Base-by-base conservation (phyloP, 2,329 filamentous ascomycete species). In the Corynespora cassiicola region DNA sequence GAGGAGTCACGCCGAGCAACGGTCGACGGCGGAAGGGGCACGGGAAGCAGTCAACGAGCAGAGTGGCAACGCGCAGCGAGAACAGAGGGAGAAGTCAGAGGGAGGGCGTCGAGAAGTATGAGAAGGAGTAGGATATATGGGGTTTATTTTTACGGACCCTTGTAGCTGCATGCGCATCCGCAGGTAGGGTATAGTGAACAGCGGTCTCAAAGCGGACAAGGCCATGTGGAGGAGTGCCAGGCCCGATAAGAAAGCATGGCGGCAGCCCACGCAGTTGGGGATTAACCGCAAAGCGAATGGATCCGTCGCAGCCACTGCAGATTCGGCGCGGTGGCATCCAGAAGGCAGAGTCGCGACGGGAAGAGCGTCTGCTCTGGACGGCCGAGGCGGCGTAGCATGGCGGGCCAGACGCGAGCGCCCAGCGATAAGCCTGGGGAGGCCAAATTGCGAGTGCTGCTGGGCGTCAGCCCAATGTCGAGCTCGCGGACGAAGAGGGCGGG, bases 241-340 rank as follows among this genome's bases (percentile, higher is more conserved):
- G 44, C 32, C 53, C 55, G 63, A 66, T 67, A 67, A 67, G 63
- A 41, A 57, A 45, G 47, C 54, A 40, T 56, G 54, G 37, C 31
- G 37, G 45, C 48, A 47, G 27, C 10, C 6, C 35, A 32, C 38
- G 21, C 31, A 41, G 39, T 28, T 30, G 31, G 38, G 31, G 39
- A 42, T 54, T 38, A 48, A 46, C 40, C 39, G 42, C 34, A 41
- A 56, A 56, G 52, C 54, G 51, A 58, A 44, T 31, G 45, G 42
- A 36, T 36, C 37, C 31, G 36, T 47, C 33, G 43, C 42, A 54
- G 54, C 57, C 51, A 57, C 55, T 49, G 28, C 43, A 37, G 39
- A 44, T 51, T 47, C 29, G 40, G 38, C 43, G 37, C 30, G 20
- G 20, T 35, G 14, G 39, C 42, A 29, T 31, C 40, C 45, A 47